These are phyloP conservation scores for Yamadazyma paraphyllophila DNA, from an alignment of 805 yeast species.

Conservation along the genomic window DNA sequence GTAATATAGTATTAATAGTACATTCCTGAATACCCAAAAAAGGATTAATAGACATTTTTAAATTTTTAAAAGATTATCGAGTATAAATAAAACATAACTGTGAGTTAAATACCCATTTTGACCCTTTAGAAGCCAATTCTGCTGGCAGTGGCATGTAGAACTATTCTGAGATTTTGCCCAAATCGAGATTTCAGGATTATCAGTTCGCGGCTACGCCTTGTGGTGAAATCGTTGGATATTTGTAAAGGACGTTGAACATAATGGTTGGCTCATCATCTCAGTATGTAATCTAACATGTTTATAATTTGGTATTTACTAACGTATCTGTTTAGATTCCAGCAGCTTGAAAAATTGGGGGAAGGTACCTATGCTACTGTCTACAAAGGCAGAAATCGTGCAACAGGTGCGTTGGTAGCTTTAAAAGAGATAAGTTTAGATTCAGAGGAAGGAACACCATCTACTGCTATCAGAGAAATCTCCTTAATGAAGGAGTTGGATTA, in stretches of 20 bases:
- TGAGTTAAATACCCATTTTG: too few species aligned
- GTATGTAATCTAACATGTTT: constrained; percentile 25
- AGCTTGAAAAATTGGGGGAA: constrained; percentile 84
- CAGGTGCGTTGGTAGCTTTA: constrained; percentile 88
- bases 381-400: constrained; percentile 82
- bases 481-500: constrained; percentile 92
- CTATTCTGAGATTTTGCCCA: too few species aligned
- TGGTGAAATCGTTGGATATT: background rate
- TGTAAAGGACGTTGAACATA: background rate
- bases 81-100: too few species aligned
- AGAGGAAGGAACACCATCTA: constrained; percentile 98
- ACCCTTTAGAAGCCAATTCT: too few species aligned
- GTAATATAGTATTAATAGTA: background rate
- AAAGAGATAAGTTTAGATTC: constrained; percentile 93
- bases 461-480: constrained; percentile 95
- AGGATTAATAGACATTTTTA: too few species aligned
- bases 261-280: constrained; percentile 47
- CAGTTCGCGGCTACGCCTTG: background rate
- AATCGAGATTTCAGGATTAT: background rate
- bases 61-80: too few species aligned
- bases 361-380: constrained; percentile 99
- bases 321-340: constrained; percentile 30
- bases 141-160: too few species aligned
- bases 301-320: constrained; percentile 1
- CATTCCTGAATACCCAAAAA: background rate